Conservation (phyloP, 169 alveolate genomes). For the Babesia divergens region DNA sequence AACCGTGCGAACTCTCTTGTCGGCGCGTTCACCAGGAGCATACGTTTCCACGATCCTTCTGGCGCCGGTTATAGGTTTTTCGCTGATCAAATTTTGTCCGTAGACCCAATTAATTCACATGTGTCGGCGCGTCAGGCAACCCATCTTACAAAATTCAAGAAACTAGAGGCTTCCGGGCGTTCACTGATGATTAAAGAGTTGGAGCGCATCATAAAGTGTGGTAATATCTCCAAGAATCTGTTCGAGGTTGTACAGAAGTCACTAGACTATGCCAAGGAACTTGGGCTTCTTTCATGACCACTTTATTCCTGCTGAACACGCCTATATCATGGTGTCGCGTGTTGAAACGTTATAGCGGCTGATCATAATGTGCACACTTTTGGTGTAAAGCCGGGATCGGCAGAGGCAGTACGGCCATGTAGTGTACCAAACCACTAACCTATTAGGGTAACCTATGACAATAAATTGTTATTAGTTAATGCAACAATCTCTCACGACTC, state of each 20-base stretch:
- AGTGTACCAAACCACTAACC: too few species aligned
- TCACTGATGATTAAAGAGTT: conserved; percentile 65
- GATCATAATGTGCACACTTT: too few species aligned
- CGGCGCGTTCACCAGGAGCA: conserved; percentile 74
- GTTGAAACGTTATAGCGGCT: too few species aligned
- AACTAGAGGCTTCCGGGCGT: conserved; percentile 63
- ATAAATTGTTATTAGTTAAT: too few species aligned
- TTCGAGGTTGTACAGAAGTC: conserved; percentile 70
- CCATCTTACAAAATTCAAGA: conserved; percentile 69
- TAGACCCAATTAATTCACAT: conserved; percentile 76
- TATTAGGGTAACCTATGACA: too few species aligned
- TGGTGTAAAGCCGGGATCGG: too few species aligned
- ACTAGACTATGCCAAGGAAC: conserved; percentile 27
- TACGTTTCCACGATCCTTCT: conserved; percentile 71
- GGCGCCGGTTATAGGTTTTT: conserved; percentile 81
- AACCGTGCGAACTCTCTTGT: conserved; percentile 75
- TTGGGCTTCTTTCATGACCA: too few species aligned
- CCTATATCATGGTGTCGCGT: too few species aligned
- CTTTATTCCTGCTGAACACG: too few species aligned
- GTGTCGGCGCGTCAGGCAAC: conserved; percentile 73
- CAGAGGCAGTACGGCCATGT: too few species aligned
- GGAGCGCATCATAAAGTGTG: conserved; percentile 58
- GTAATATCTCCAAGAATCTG: conserved; percentile 68
- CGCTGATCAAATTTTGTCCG: conserved; percentile 75
- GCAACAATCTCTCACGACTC: too few species aligned